Evolutionary conservation across 129 eudicot species (phyloP).

Genomic region (Pseudognaphalium luteoalbum): DNA sequence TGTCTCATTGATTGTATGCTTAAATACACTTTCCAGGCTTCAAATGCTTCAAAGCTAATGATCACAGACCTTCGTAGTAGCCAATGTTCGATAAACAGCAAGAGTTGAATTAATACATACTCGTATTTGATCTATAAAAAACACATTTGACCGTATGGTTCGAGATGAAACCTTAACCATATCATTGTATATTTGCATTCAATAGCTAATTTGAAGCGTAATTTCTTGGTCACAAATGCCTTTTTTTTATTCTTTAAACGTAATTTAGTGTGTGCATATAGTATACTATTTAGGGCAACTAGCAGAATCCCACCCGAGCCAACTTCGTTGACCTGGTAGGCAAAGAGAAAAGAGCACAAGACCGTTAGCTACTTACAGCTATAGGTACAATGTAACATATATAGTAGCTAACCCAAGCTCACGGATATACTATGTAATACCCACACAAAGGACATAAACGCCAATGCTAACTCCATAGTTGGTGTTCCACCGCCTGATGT

Average conservation of each 20-base stretch:
- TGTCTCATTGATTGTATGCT: too few species aligned
- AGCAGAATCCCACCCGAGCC: too few species aligned
- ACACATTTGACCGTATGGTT: background rate
- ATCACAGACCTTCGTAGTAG: background rate
- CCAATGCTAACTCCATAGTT: conserved; percentile 12
- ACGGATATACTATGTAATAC: conserved; percentile 14
- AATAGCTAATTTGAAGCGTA: background rate
- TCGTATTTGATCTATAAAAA: background rate
- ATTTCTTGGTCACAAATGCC: too few species aligned
- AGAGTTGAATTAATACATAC: background rate
- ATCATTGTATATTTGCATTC: background rate
- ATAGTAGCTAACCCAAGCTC: conserved; percentile 12
- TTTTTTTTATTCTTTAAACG: too few species aligned
- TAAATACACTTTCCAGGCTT: background rate
- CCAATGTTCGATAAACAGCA: background rate
- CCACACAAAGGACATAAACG: conserved; percentile 30
- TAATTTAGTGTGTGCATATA: too few species aligned
- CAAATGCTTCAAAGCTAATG: background rate
- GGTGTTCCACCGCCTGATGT: conserved; percentile 25
- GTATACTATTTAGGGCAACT: too few species aligned
- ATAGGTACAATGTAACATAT: background rate
- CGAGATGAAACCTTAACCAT: conserved; percentile 5
- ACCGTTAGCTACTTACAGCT: background rate
- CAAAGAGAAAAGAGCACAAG: background rate
- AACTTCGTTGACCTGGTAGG: too few species aligned